Conservation (phyloP, 2,329 filamentous ascomycete genomes). For the Hansfordia pulvinata region DNA sequence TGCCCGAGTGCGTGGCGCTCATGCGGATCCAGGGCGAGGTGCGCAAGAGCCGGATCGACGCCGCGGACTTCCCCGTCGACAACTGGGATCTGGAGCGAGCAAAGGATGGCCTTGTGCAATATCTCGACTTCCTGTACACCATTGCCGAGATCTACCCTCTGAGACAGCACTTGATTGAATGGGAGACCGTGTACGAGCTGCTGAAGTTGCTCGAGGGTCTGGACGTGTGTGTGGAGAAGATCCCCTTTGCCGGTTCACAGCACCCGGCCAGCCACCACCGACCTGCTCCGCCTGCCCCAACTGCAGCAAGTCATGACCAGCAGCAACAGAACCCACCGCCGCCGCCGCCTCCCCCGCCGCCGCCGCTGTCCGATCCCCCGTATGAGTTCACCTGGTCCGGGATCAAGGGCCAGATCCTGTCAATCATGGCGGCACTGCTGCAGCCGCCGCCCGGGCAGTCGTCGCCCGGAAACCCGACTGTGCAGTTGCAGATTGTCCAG, state of each 20-base stretch:
- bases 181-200: conserved; percentile 83
- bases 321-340: conserved; percentile 18
- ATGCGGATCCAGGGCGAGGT: conserved; percentile 92
- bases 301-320: too few relatives aligned
- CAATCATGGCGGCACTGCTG: conserved; percentile 77
- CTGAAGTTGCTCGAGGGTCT: conserved; percentile 77
- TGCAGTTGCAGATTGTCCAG: conserved; percentile 77
- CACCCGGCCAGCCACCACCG: conserved; percentile 11
- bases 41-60: conserved; percentile 58
- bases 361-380: conserved; percentile 46
- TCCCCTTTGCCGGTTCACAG: conserved; percentile 42
- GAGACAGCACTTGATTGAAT: conserved; percentile 75
- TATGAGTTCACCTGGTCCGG: conserved; percentile 55
- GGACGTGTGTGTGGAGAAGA: conserved; percentile 77
- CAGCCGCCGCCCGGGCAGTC: conserved; percentile 59
- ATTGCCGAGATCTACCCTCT: conserved; percentile 75
- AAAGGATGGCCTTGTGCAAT: conserved; percentile 88
- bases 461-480: conserved; percentile 53
- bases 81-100: conserved; percentile 97
- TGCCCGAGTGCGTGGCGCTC: conserved; percentile 86
- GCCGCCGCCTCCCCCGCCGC: conserved; percentile 28
- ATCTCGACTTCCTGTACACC: conserved; percentile 84
- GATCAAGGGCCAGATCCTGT: conserved; percentile 84
- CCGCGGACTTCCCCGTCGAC: conserved; percentile 84
- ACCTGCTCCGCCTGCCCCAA: conserved; percentile 20